Evolutionary conservation across 1,139 yeast species (phyloP).

Genomic region (Diutina pseudorugosa): DNA sequence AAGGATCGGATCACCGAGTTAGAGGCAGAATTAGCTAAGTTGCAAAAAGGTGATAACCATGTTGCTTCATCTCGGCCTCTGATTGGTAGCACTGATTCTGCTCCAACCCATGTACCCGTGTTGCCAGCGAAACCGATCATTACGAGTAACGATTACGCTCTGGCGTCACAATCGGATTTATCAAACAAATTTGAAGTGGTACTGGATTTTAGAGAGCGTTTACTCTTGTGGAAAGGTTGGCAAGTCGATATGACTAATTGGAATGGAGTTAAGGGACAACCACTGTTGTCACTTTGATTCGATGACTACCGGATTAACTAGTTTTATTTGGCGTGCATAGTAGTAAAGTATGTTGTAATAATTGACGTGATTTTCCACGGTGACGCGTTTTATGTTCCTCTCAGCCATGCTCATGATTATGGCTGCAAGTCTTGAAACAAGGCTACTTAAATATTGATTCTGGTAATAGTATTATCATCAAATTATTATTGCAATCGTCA

Average conservation of each 20-base stretch:
- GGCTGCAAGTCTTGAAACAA: no score
- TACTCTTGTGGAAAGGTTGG: constrained; percentile 70
- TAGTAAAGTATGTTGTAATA: no score
- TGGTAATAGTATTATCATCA: no score
- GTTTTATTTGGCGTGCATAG: no score
- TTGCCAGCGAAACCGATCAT: constrained; percentile 24
- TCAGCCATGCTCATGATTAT: no score
- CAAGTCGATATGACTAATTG: constrained; percentile 77
- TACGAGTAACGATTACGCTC: constrained; percentile 24
- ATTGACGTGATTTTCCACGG: no score
- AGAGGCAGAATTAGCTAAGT: constrained; percentile 4
- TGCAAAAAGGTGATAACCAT: constrained; percentile 6
- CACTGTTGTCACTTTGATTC: constrained; percentile 16
- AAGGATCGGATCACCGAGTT: constrained; percentile 8
- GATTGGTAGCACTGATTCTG: constrained; percentile 4
- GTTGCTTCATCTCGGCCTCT: constrained; percentile 8
- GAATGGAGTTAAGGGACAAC: constrained; percentile 28
- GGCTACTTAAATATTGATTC: no score
- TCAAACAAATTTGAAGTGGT: neutral
- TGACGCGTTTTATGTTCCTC: no score
- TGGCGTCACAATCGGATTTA: constrained; percentile 12
- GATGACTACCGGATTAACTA: no score
- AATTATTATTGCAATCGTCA: no score
- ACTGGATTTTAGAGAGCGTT: constrained; percentile 26
- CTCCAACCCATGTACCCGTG: constrained; percentile 4